Evolutionary conservation across 2,329 filamentous ascomycete species (phyloP), one percentile per base, ranked within the genome.

Genomic region (Penicillium hordei): DNA sequence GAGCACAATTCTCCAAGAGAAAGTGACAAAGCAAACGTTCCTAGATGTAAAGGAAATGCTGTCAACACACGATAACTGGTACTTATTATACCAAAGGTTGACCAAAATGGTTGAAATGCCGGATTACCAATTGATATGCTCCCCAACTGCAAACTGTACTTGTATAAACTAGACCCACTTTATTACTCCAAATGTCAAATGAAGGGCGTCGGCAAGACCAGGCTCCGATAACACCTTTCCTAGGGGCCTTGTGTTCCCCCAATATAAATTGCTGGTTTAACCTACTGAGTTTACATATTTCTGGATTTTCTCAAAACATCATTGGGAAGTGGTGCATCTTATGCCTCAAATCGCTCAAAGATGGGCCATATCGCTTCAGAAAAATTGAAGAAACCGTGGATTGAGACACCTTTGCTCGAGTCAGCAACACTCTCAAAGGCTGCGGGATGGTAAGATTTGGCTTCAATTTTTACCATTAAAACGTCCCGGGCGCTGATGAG

Each of bases 371-470:
- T 19, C 12, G 27, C 42, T 15, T 8, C 17, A 17, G 8, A 34
- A 13, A 12, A 48, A 5, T 13, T 51, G 39, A 65, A 62, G 39
- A 70, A 68, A 27, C 74, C 72, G 27, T 77, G 75, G 73, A 75
- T 76, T 44, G 69, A 75, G 57, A 76, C 74, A 2, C 75, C 74
- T 2, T 58, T 77, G 29, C 64, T 76, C 39, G 75, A 76, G 58
- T 76, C 72, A 1, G 56, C 67, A 5, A 59, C 67, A 7, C 63
- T 76, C 23, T 77, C 75, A 17, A 71, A 71, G 56, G 61, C 60
- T 29, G 74, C 74, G n/a, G 73, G 73, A 67, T 77, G 74, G 75
- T 76, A 65, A 52, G 61, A 40, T 45, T 15, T 42, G 19, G 17
- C 9, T 15, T 48, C 21, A 15, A 27, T 23, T 42, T n/a, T 43